Evolutionary conservation across 352 stramenopile genomes (phyloP).

Genomic region (Globisporangium ultimum): DNA sequence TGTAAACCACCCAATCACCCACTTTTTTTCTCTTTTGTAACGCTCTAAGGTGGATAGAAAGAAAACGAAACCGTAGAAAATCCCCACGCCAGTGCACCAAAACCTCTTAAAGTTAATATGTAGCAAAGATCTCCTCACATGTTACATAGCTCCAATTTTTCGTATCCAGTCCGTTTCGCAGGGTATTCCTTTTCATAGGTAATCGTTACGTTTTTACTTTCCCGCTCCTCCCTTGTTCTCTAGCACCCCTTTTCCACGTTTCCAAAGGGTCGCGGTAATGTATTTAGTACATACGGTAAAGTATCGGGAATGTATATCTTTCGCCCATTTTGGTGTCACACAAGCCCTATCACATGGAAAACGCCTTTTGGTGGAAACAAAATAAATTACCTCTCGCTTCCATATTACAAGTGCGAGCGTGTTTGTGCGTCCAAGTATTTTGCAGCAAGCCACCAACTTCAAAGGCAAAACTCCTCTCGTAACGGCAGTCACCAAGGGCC

Average conservation of each 20-base stretch:
- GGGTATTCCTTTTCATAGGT: neutral
- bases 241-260: neutral
- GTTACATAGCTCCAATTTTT: too few species aligned
- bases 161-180: neutral
- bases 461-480: neutral
- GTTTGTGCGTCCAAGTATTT: too few species aligned
- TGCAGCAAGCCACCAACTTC: neutral
- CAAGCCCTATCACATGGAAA: neutral
- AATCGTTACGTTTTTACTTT: neutral
- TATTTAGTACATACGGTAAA: neutral
- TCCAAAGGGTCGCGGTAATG: neutral
- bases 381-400: neutral
- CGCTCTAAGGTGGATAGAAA: neutral
- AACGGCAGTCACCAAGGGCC: too few species aligned
- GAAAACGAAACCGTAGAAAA: neutral
- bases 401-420: neutral
- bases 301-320: neutral
- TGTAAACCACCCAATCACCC: neutral
- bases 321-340: neutral
- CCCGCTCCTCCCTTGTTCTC: neutral
- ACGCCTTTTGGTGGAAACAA: neutral
- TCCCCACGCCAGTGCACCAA: neutral
- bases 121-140: neutral
- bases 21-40: neutral
- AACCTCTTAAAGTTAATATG: neutral